Evolutionary conservation across 1,284 basidiomycete genomes (phyloP).

Genomic region (Phaffia rhodozyma): DNA sequence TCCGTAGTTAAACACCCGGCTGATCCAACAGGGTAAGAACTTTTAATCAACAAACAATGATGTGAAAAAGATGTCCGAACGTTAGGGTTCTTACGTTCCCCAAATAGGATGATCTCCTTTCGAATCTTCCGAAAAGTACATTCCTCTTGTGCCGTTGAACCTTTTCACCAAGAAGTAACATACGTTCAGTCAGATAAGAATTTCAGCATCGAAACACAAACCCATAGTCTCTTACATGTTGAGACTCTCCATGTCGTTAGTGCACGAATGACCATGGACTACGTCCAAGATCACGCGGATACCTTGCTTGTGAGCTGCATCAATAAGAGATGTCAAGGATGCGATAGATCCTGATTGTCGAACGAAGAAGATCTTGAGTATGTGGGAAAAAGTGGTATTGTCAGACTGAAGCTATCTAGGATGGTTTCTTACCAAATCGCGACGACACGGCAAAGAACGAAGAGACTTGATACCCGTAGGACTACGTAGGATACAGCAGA

Average conservation of each 20-base stretch:
- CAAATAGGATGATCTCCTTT: slow-evolving; percentile 19
- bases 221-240: neutral
- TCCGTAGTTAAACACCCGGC: slow-evolving; percentile 20
- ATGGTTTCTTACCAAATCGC: slow-evolving; percentile 2
- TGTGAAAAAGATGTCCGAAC: too few species aligned
- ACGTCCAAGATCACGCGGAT: slow-evolving; percentile 20
- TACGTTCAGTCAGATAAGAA: neutral
- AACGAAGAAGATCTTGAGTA: neutral
- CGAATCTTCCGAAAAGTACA: slow-evolving; percentile 10
- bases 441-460: slow-evolving; percentile 18
- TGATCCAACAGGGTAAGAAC: neutral
- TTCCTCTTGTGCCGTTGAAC: slow-evolving; percentile 13
- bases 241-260: slow-evolving; percentile 18
- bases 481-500: neutral
- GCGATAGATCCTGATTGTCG: slow-evolving; percentile 6
- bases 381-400: neutral
- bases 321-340: slow-evolving; percentile 5
- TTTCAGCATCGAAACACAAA: too few species aligned
- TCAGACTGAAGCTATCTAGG: neutral
- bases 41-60: neutral
- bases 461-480: slow-evolving; percentile 21
- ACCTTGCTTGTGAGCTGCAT: slow-evolving; percentile 15
- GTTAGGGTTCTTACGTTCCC: slow-evolving; percentile 17
- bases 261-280: slow-evolving; percentile 20
- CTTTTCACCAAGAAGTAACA: neutral